A percentile compares a stretch with the other conserved stretches of the same genome.
These are phyloP conservation scores for Diaporthe batatas DNA, from an alignment of 2,329 filamentous ascomycete genomes.

Conservation along the genomic window DNA sequence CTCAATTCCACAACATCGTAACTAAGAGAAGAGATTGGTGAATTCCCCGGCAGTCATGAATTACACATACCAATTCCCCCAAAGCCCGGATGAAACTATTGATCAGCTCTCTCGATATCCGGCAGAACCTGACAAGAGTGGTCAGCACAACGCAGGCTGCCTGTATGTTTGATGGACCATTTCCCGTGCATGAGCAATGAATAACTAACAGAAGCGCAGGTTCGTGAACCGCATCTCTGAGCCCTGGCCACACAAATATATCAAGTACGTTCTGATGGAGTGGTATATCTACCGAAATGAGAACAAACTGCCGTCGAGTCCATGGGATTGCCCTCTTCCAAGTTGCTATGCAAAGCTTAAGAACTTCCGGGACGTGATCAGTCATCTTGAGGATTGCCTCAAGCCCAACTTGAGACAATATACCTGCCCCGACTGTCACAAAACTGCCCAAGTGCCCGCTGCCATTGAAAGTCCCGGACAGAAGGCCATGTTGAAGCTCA, in stretches of 20 bases:
- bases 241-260: neutral
- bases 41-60: neutral
- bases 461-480: neutral
- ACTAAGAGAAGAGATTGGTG: neutral
- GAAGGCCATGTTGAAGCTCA: neutral
- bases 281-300: neutral
- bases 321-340: neutral
- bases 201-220: neutral
- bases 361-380: neutral
- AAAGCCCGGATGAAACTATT: neutral
- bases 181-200: neutral
- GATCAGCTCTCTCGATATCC: too few species aligned
- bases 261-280: neutral
- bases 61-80: too few species aligned
- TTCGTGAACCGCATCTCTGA: neutral
- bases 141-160: neutral
- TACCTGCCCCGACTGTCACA: neutral
- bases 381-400: neutral
- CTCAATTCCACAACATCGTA: neutral
- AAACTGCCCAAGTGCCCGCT: neutral
- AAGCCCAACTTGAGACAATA: neutral
- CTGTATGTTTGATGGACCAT: neutral
- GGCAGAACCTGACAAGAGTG: neutral
- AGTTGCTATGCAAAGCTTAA: neutral
- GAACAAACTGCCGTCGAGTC: accelerated